These are phyloP conservation scores for Arabidopsis suecica DNA, from an alignment of 345 rosid species.

Conservation along the genomic window DNA sequence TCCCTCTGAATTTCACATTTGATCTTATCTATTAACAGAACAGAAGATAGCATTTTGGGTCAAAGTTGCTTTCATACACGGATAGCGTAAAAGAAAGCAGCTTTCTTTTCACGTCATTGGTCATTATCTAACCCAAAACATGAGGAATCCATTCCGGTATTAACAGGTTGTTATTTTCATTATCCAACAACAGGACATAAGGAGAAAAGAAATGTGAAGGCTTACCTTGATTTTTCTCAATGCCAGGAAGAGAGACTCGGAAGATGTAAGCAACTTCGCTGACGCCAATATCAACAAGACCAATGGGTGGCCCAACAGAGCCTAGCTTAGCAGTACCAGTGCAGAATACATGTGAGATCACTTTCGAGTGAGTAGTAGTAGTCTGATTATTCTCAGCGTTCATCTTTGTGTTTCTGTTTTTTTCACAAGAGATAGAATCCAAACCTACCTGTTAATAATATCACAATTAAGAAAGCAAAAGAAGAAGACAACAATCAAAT, in stretches of 20 bases:
- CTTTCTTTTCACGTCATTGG: neutral
- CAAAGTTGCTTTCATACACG: conserved; percentile 21
- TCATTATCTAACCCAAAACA: conserved; percentile 7
- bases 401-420: conserved; percentile 13
- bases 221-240: conserved; percentile 61
- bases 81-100: conserved; percentile 7
- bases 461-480: neutral
- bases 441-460: conserved; percentile 10
- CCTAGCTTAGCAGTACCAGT: conserved; percentile 72
- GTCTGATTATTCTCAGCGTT: conserved; percentile 26
- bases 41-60: neutral
- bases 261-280: conserved; percentile 71
- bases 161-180: neutral
- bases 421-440: conserved; percentile 10
- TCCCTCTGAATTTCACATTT: conserved; percentile 58
- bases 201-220: conserved; percentile 8
- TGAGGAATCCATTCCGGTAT: neutral
- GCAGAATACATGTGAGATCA: conserved; percentile 41
- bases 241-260: conserved; percentile 72
- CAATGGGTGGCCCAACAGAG: conserved; percentile 57
- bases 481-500: conserved; percentile 17
- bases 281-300: conserved; percentile 69
- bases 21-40: conserved; percentile 52
- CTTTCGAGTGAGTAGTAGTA: conserved; percentile 34
- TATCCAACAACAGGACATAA: neutral